Percentiles rank a stretch among this genome's conserved stretches.
These are phyloP conservation scores for Sutorius eximius DNA, from an alignment of 1,284 basidiomycete genomes.

Conservation along the genomic window DNA sequence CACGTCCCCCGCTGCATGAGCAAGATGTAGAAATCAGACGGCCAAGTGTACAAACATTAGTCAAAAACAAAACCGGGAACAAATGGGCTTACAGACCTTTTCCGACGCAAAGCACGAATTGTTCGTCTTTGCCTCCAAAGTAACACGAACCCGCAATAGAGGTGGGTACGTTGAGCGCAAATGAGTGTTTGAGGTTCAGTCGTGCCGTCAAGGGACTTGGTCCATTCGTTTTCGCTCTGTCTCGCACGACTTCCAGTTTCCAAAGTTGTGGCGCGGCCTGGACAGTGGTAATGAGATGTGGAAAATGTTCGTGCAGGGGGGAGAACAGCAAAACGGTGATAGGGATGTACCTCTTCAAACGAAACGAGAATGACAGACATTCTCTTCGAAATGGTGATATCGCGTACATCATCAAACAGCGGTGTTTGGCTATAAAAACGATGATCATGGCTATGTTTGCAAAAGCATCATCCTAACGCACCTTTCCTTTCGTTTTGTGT, in stretches of 20 bases:
- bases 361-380: conserved; percentile 61
- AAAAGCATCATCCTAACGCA: conserved; percentile 30
- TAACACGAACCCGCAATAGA: conserved; percentile 77
- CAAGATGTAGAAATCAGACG: background rate
- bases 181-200: conserved; percentile 61
- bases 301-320: too few species aligned
- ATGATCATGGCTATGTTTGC: background rate
- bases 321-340: background rate
- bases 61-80: background rate
- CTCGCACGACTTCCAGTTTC: conserved; percentile 67
- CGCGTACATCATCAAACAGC: conserved; percentile 71
- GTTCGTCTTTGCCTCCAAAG: conserved; percentile 73
- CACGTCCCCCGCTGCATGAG: conserved; percentile 67
- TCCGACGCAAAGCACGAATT: conserved; percentile 71
- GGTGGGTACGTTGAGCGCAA: conserved; percentile 66
- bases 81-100: conserved; percentile 52
- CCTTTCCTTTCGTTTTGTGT: conserved; percentile 66
- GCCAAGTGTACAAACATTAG: background rate
- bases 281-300: background rate
- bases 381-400: conserved; percentile 63
- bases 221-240: conserved; percentile 35
- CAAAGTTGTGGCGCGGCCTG: conserved; percentile 77
- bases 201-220: conserved; percentile 40
- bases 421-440: conserved; percentile 60
- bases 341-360: conserved; percentile 49